Conservation (phyloP, 257 asterid genomes). For the Rehmannia glutinosa region DNA sequence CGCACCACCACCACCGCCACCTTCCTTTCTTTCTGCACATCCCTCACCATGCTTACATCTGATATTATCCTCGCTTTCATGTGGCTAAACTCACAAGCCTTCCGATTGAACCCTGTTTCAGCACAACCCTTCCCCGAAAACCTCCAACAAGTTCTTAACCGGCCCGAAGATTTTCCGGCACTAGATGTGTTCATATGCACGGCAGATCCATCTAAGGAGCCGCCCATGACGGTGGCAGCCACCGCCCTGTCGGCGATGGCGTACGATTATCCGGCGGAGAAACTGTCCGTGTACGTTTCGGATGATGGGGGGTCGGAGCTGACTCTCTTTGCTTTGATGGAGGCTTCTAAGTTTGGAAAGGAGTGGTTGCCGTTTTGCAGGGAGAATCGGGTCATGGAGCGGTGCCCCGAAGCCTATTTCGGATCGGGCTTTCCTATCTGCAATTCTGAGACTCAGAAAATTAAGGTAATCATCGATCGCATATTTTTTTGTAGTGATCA, state of each 20-base stretch:
- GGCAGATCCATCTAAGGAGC: slow-evolving; percentile 70
- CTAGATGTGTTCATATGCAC: slow-evolving; percentile 67
- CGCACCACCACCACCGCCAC: slow-evolving; percentile 20
- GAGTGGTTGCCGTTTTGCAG: slow-evolving; percentile 64
- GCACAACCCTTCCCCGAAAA: slow-evolving; percentile 38
- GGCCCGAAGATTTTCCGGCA: slow-evolving; percentile 35
- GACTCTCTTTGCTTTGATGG: slow-evolving; percentile 55
- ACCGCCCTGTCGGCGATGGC: slow-evolving; percentile 70
- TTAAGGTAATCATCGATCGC: too few species aligned
- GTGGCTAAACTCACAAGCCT: slow-evolving; percentile 56
- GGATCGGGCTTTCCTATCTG: background rate
- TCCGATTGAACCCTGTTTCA: slow-evolving; percentile 38
- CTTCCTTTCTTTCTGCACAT: slow-evolving; percentile 19
- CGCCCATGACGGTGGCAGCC: slow-evolving; percentile 54
- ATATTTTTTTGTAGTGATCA: too few species aligned
- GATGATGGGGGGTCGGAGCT: slow-evolving; percentile 76
- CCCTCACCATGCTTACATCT: slow-evolving; percentile 31
- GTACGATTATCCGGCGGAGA: slow-evolving; percentile 63
- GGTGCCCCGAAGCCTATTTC: slow-evolving; percentile 52
- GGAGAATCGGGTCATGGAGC: slow-evolving; percentile 34
- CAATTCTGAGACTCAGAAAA: background rate
- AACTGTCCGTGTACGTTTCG: slow-evolving; percentile 59
- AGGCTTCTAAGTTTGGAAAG: slow-evolving; percentile 57
- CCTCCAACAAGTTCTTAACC: background rate
- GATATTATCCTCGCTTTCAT: slow-evolving; percentile 45